Evolutionary conservation across 768 basidiomycete species (phyloP).

Genomic region (Lactarius evosmus): DNA sequence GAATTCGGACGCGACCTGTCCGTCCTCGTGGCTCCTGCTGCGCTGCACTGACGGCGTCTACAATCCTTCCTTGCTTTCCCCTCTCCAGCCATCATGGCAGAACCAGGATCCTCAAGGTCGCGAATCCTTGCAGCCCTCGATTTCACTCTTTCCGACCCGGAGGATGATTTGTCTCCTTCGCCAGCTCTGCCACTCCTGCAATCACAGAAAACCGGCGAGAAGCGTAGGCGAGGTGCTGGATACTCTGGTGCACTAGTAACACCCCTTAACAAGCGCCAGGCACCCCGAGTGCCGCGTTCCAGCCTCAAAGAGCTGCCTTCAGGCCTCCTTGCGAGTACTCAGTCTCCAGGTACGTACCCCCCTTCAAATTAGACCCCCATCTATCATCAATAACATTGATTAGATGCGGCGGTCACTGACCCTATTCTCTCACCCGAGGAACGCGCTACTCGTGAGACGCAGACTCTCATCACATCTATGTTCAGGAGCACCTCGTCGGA

Average conservation of each 20-base stretch:
- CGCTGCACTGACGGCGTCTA: not conserved
- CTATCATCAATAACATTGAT: not conserved
- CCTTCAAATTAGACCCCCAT: too few relatives aligned
- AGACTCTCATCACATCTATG: constrained; percentile 4
- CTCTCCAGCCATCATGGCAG: constrained; percentile 6
- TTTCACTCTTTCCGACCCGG: not conserved
- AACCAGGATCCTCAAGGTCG: constrained; percentile 18
- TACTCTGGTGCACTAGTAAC: not conserved
- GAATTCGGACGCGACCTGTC: not conserved
- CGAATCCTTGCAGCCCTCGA: constrained; percentile 28
- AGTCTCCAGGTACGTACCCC: constrained; percentile 17
- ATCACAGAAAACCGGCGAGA: not conserved
- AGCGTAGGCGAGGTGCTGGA: constrained; percentile 22
- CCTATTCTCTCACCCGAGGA: constrained; percentile 21
- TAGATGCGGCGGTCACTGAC: constrained; percentile 14
- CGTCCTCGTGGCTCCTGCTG: not conserved
- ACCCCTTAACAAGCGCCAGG: constrained; percentile 24
- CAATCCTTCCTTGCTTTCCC: not conserved
- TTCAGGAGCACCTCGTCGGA: not conserved
- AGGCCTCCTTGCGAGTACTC: constrained; percentile 21
- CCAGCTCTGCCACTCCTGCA: not conserved
- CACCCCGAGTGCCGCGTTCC: not conserved
- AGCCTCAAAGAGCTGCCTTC: constrained; percentile 10
- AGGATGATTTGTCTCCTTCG: not conserved
- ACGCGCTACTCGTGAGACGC: constrained; percentile 6